Evolutionary conservation across 768 basidiomycete genomes (phyloP).

Genomic region (Asterophora parasitica): DNA sequence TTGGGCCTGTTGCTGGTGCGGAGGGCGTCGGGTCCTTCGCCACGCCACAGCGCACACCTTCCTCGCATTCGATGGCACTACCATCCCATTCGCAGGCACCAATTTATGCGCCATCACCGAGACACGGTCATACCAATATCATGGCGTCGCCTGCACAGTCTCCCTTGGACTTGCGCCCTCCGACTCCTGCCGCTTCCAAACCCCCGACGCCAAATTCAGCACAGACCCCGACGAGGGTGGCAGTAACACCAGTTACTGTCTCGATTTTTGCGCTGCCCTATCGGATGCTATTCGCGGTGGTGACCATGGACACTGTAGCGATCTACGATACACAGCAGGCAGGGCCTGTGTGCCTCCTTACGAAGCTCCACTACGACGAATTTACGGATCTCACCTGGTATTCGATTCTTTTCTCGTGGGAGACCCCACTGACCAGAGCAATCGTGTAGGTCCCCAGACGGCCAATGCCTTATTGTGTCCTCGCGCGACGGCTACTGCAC

Average conservation of each 20-base stretch:
- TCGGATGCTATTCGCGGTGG: slow-evolving; percentile 91
- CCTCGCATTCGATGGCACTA: slow-evolving; percentile 9
- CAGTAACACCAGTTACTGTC: slow-evolving; percentile 27
- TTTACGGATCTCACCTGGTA: slow-evolving; percentile 97
- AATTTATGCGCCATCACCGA: slow-evolving; percentile 49
- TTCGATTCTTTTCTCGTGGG: slow-evolving; percentile 20
- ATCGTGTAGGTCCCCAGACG: slow-evolving; percentile 83
- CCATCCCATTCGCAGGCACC: slow-evolving; percentile 19
- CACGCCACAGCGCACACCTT: slow-evolving; percentile 31
- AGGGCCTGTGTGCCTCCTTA: slow-evolving; percentile 84
- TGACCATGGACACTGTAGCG: slow-evolving; percentile 92
- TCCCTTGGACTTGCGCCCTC: slow-evolving; percentile 49
- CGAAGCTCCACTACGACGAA: slow-evolving; percentile 94
- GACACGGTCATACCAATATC: slow-evolving; percentile 23
- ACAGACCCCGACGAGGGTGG: slow-evolving; percentile 16
- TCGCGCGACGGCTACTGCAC: slow-evolving; percentile 98
- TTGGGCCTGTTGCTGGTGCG: slow-evolving; percentile 31
- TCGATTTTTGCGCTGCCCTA: slow-evolving; percentile 89
- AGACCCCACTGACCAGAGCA: not conserved
- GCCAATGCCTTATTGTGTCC: slow-evolving; percentile 86
- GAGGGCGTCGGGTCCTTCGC: slow-evolving; percentile 19
- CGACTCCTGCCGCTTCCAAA: slow-evolving; percentile 59
- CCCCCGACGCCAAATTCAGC: slow-evolving; percentile 44
- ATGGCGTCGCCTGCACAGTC: slow-evolving; percentile 53
- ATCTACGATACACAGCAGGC: slow-evolving; percentile 98